These are phyloP conservation scores for Mikania micrantha DNA, from an alignment of 129 eudicot species.

Conservation along the genomic window DNA sequence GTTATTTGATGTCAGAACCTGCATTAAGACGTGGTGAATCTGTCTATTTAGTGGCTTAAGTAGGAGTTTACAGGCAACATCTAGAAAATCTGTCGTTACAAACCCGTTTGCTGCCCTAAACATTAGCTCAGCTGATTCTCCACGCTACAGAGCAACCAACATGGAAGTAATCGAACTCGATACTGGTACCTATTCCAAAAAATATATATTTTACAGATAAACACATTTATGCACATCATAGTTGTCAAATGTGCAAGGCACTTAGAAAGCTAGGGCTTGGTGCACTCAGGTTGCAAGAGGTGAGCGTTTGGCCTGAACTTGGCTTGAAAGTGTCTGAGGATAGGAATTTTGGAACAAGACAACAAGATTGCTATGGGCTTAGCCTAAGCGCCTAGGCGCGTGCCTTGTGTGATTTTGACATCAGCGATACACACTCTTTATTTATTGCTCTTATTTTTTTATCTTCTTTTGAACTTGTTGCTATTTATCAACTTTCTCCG, in stretches of 20 bases:
- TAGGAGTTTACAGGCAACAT: conserved; percentile 87
- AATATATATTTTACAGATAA: too few species aligned
- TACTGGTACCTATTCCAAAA: conserved; percentile 40
- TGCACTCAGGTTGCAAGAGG: too few species aligned
- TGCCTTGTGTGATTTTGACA: too few species aligned
- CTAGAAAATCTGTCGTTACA: conserved; percentile 84
- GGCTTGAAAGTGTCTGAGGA: too few species aligned
- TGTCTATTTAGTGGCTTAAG: conserved; percentile 80
- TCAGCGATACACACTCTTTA: too few species aligned
- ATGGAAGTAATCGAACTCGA: conserved; percentile 98
- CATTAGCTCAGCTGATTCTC: conserved; percentile 82
- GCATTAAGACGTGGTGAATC: conserved; percentile 81
- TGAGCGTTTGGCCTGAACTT: too few species aligned
- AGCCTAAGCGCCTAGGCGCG: too few species aligned
- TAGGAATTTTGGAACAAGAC: too few species aligned
- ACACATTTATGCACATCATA: too few species aligned
- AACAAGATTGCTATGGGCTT: too few species aligned
- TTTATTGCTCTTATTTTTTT: neutral
- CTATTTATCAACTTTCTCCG: neutral
- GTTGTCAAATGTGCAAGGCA: too few species aligned
- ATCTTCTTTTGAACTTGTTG: neutral
- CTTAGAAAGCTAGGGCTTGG: too few species aligned
- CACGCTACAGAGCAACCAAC: conserved; percentile 91
- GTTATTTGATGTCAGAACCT: conserved; percentile 48
- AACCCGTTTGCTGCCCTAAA: conserved; percentile 87